Evolutionary conservation across 352 stramenopile genomes (phyloP), one percentile per base, ranked within the genome.

Genomic region (Proteromonas lacertae): DNA sequence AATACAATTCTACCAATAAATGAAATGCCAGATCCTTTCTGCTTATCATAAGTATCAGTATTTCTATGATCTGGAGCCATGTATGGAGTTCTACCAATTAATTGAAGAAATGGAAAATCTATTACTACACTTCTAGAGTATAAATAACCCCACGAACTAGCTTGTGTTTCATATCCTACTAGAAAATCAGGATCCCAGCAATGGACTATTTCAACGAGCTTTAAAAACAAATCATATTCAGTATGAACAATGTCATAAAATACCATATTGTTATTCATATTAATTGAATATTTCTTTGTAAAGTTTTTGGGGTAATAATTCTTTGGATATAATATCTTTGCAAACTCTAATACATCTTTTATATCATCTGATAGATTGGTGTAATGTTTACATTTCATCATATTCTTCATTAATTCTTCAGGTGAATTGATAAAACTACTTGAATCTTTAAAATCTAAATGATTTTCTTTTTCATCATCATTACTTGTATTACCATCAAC

Each of bases 131-230:
- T 61, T 37, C 67, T 50, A 42, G 69, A 51, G 21, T 78, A 48
- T 32, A 77, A 34, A 33, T 75, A 78, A 25, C 66, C 66, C 22
- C 64, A 55, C 2, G 64, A 72, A 35, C 47, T 38, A 18, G 67
- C 64, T 46, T 81, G 64, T 0, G 77, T 53, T 44, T 86, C 70
- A 51, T 69, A 86, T 8, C 69, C 67, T 28, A 57, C 47, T 25
- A 86, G 48, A 29, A 82, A 74, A 38, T 86, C 70, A n/a, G 69
- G 69, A 37, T 86, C 66, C 56, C 60, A 69, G 8, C 49, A 28
- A 7, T 51, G 47, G 21, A 82, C 57, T 12, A 77, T 29, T 9
- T 23, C 31, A 20, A 66, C 48, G 3, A 81, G 25, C 17, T 36
- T 47, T 9, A 32, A 35, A 17, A 82, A 49, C 18, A 81, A 41